phyloP scores from a whole-genome alignment of 2,329 filamentous ascomycete species.

The Pleomassaria siparia region DNA sequence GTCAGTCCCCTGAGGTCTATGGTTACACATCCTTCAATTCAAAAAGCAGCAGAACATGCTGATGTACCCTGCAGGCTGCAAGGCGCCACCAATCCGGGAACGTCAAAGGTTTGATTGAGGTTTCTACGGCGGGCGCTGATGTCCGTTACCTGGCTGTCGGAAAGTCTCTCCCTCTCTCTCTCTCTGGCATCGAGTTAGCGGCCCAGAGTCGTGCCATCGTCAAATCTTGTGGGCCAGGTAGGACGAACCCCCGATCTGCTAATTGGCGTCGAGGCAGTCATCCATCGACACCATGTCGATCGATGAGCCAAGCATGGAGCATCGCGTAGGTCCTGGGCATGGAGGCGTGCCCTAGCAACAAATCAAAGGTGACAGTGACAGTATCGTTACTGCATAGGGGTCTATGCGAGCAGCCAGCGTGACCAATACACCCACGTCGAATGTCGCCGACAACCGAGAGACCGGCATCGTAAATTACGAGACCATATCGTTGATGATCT shows the following conservation, averaged over 20 bases:
- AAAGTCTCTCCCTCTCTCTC: neutral
- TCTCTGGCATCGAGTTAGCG: slow-evolving; percentile 2
- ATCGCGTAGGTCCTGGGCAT: slow-evolving; percentile 18
- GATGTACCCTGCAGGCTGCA: neutral
- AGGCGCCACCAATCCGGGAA: neutral
- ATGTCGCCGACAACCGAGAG: slow-evolving; percentile 26
- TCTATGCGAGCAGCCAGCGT: slow-evolving; percentile 27
- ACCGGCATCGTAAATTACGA: slow-evolving; percentile 8
- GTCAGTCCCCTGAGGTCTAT: slow-evolving; percentile 3
- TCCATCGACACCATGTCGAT: slow-evolving; percentile 13
- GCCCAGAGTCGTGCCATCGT: slow-evolving; percentile 11
- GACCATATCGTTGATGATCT: slow-evolving; percentile 13
- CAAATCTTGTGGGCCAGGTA: slow-evolving; percentile 15
- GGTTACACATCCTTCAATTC: slow-evolving; percentile 10
- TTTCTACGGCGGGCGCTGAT: slow-evolving; percentile 20
- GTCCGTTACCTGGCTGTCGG: slow-evolving; percentile 23
- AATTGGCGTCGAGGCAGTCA: slow-evolving; percentile 11
- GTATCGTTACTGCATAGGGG: slow-evolving; percentile 25
- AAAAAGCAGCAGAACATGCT: slow-evolving; percentile 1
- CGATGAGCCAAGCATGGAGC: slow-evolving; percentile 13
- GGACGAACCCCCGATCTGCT: slow-evolving; percentile 6
- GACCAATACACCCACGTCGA: slow-evolving; percentile 21
- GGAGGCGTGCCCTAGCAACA: slow-evolving; percentile 18
- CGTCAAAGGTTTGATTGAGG: slow-evolving; percentile 5
- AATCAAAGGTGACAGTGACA: slow-evolving; percentile 22